Conservation (phyloP, 805 yeast genomes). For the Candida sonorensis region DNA sequence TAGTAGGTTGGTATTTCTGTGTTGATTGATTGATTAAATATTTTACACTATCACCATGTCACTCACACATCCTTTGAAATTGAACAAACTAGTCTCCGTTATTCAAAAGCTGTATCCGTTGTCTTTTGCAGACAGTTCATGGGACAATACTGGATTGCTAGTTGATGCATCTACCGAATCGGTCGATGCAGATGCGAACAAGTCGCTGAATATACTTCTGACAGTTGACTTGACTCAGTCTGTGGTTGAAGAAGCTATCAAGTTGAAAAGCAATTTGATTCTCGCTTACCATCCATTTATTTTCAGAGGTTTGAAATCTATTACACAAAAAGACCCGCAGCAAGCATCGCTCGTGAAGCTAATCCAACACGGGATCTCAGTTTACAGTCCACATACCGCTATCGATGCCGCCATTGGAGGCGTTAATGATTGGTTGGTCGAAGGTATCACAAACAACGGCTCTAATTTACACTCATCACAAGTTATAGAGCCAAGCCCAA, state of each 20-base stretch:
- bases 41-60: conserved; percentile 1
- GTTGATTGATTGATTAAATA: too few relatives aligned
- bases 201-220: conserved; percentile 39
- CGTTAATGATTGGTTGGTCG: conserved; percentile 86
- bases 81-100: conserved; percentile 39
- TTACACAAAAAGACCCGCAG: conserved; percentile 64
- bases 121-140: conserved; percentile 72
- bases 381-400: conserved; percentile 94
- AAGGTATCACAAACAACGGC: conserved; percentile 34
- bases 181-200: conserved; percentile 4
- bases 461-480: conserved; percentile 13
- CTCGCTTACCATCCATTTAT: conserved; percentile 94
- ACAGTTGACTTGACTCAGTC: conserved; percentile 79
- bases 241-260: conserved; percentile 83
- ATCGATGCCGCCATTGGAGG: conserved; percentile 92
- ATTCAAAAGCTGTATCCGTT: conserved; percentile 78
- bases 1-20: not conserved
- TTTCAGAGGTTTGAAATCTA: conserved; percentile 76
- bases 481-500: conserved; percentile 38
- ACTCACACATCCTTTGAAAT: conserved; percentile 14
- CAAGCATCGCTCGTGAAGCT: conserved; percentile 69
- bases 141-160: conserved; percentile 95
- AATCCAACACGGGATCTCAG: conserved; percentile 74
- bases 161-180: conserved; percentile 52
- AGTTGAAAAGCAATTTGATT: conserved; percentile 44